phyloP scores from a whole-genome alignment of 176 grass and related monocot genomes.

The Lolium perenne region DNA sequence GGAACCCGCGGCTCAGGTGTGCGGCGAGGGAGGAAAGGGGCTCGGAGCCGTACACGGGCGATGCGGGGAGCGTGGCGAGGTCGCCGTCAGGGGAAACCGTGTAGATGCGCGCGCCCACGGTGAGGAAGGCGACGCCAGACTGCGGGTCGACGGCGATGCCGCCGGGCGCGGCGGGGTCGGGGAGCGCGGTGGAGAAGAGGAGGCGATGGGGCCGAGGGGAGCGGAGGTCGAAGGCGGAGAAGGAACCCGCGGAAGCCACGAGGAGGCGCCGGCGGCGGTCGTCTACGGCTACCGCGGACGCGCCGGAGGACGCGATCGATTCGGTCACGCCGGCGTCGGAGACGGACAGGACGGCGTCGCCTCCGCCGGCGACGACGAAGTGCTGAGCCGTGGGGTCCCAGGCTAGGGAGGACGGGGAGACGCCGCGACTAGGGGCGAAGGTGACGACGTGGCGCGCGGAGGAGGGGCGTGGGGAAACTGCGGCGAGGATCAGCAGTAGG shows the following conservation, averaged over 20 bases:
- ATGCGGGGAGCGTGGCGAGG: conserved; percentile 42
- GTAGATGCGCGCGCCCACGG: conserved; percentile 57
- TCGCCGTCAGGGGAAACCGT: conserved; percentile 53
- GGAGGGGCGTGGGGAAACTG: conserved; percentile 29
- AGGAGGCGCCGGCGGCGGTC: conserved; percentile 71
- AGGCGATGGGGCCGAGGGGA: conserved; percentile 62
- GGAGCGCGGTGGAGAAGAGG: conserved; percentile 56
- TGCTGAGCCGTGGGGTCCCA: conserved; percentile 84
- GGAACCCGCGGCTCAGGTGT: conserved; percentile 75
- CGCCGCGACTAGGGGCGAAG: conserved; percentile 39
- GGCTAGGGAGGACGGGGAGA: conserved; percentile 54
- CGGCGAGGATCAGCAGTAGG: conserved; percentile 35
- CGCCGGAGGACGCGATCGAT: conserved; percentile 46
- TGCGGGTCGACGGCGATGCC: conserved; percentile 71
- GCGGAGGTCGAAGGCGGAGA: conserved; percentile 73
- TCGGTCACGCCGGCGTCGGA: conserved; percentile 87
- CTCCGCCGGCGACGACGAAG: conserved; percentile 71
- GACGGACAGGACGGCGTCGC: conserved; percentile 60
- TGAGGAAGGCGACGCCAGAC: conserved; percentile 67
- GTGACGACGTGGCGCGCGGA: conserved; percentile 62
- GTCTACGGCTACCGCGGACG: conserved; percentile 50
- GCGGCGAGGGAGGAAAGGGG: conserved; percentile 49
- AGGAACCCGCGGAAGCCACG: conserved; percentile 49
- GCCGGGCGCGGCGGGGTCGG: conserved; percentile 45
- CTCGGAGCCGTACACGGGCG: conserved; percentile 48